phyloP scores from a whole-genome alignment of 805 yeast species.

The Pichia heedii region DNA sequence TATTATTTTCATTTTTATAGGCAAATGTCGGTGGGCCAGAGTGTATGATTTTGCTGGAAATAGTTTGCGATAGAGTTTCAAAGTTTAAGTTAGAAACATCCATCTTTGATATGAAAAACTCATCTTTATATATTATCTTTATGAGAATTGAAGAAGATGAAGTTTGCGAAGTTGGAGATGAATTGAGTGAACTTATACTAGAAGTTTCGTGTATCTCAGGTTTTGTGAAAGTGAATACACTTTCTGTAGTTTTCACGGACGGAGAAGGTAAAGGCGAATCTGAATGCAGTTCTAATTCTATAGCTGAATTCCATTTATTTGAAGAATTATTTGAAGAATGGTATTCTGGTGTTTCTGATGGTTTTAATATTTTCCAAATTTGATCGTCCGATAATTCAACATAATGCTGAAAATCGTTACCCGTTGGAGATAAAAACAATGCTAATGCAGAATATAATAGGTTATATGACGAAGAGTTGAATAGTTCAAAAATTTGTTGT shows the following conservation, averaged over 20 bases:
- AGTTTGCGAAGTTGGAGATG: neutral
- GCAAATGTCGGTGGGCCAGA: slow-evolving; percentile 11
- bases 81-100: neutral
- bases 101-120: slow-evolving; percentile 10
- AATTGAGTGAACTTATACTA: neutral
- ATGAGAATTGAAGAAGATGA: neutral
- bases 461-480: neutral
- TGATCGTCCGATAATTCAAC: slow-evolving; percentile 19
- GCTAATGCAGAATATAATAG: neutral
- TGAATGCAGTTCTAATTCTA: neutral
- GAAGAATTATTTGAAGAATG: neutral
- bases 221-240: neutral
- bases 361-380: slow-evolving; percentile 9
- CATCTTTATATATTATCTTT: slow-evolving; percentile 14
- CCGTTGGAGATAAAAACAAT: neutral
- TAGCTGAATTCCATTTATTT: neutral
- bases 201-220: neutral
- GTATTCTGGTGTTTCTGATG: neutral
- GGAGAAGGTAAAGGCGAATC: neutral
- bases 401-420: slow-evolving; percentile 22
- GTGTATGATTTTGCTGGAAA: slow-evolving; percentile 10
- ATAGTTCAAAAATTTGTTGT: slow-evolving; percentile 17
- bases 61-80: slow-evolving; percentile 1
- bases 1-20: slow-evolving; percentile 12
- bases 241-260: neutral